Evolutionary conservation across 1,139 yeast species (phyloP).

Genomic region (Groenewaldozyma sp.): DNA sequence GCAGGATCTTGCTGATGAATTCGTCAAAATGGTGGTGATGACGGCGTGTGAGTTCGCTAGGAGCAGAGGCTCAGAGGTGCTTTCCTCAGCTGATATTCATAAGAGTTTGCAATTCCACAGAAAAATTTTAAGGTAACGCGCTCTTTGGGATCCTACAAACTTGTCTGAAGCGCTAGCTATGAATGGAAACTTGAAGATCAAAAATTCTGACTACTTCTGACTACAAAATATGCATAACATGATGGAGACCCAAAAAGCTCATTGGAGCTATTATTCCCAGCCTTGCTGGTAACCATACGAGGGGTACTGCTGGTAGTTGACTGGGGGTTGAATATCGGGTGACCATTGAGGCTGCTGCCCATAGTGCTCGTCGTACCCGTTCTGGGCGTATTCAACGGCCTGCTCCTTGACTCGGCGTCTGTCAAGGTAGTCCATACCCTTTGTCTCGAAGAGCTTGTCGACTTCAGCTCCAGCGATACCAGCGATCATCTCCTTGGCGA

Average conservation of each 20-base stretch:
- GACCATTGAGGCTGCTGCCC: slow-evolving; percentile 22
- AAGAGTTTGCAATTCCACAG: slow-evolving; percentile 1
- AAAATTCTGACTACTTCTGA: no score
- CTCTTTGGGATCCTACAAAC: no score
- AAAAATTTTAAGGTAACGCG: no score
- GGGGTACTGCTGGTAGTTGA: slow-evolving; percentile 8
- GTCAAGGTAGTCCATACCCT: slow-evolving; percentile 24
- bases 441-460: slow-evolving; percentile 26
- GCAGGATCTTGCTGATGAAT: slow-evolving; percentile 8
- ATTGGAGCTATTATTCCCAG: no score
- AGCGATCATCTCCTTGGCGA: slow-evolving; percentile 24
- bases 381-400: slow-evolving; percentile 17
- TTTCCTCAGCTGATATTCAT: not conserved
- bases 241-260: no score
- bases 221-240: no score
- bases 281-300: not conserved
- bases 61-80: slow-evolving; percentile 5
- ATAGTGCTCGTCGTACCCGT: slow-evolving; percentile 24
- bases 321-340: slow-evolving; percentile 18
- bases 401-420: slow-evolving; percentile 32
- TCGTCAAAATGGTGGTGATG: slow-evolving; percentile 3
- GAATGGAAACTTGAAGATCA: no score
- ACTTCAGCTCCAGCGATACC: slow-evolving; percentile 28
- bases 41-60: slow-evolving; percentile 8
- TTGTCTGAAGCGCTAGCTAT: no score